These are phyloP conservation scores for Silene noctiflora DNA, from an alignment of 179 eudicot species.

Conservation along the genomic window DNA sequence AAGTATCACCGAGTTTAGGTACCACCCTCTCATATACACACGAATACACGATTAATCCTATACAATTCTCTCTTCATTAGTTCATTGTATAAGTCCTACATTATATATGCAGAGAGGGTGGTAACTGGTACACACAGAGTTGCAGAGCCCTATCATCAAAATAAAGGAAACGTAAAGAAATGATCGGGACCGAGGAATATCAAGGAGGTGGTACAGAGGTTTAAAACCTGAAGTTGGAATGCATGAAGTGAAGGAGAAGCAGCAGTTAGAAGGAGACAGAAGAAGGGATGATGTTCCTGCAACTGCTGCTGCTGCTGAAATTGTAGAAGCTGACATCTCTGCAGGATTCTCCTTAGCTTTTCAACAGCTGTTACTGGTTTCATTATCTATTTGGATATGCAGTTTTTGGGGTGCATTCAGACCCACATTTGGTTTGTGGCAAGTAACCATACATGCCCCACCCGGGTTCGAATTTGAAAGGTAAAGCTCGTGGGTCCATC, in stretches of 20 bases:
- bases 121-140: too few species aligned
- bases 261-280: background rate
- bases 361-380: background rate
- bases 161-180: too few species aligned
- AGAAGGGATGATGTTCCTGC: slow-evolving; percentile 6
- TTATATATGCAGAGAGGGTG: too few species aligned
- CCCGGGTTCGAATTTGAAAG: background rate
- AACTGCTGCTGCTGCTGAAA: slow-evolving; percentile 3
- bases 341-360: background rate
- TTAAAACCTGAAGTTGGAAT: slow-evolving; percentile 14
- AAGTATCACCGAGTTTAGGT: too few species aligned
- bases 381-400: background rate
- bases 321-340: slow-evolving; percentile 14
- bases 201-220: too few species aligned
- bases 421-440: slow-evolving; percentile 7
- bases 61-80: too few species aligned
- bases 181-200: too few species aligned
- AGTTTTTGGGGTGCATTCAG: background rate
- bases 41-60: too few species aligned
- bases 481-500: too few species aligned
- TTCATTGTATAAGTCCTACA: too few species aligned
- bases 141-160: too few species aligned
- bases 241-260: slow-evolving; percentile 17
- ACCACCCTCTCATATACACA: too few species aligned
- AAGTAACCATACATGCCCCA: slow-evolving; percentile 5